A percentile compares a stretch with the other conserved stretches of the same genome.
Evolutionary conservation across 495 filamentous ascomycete species (phyloP).

Genomic region (Aspergillus hancockii): DNA sequence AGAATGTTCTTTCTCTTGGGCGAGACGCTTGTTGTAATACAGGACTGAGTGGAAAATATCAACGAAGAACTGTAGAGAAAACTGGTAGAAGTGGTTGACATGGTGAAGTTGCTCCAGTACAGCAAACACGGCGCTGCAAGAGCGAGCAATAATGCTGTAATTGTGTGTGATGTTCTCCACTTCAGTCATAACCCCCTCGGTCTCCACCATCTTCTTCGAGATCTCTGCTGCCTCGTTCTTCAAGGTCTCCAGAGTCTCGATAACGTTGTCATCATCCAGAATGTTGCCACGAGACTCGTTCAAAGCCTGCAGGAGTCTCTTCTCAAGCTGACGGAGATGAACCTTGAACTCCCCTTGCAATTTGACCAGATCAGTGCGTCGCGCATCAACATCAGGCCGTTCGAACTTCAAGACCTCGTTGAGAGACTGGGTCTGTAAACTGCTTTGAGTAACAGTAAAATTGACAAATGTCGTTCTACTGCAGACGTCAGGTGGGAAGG

Average conservation of each 20-base stretch:
- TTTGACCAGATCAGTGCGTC: slow-evolving; percentile 95
- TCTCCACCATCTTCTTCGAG: slow-evolving; percentile 91
- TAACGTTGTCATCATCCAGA: slow-evolving; percentile 95
- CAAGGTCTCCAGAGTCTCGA: slow-evolving; percentile 95
- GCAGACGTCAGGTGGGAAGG: slow-evolving; percentile 97
- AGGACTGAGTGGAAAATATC: slow-evolving; percentile 96
- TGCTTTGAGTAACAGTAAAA: slow-evolving; percentile 98
- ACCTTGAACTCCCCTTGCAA: slow-evolving; percentile 98
- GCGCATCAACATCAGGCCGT: slow-evolving; percentile 95
- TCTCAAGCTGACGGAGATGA: slow-evolving; percentile 94
- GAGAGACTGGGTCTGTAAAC: slow-evolving; percentile 94
- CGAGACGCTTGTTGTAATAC: slow-evolving; percentile 73
- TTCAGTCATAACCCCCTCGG: slow-evolving; percentile 96
- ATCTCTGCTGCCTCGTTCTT: slow-evolving; percentile 98
- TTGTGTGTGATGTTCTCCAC: slow-evolving; percentile 92
- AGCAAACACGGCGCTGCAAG: slow-evolving; percentile 95
- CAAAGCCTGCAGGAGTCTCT: slow-evolving; percentile 86
- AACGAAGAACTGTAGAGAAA: slow-evolving; percentile 96
- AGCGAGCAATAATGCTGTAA: slow-evolving; percentile 87
- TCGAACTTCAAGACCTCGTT: slow-evolving; percentile 97
- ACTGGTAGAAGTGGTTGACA: slow-evolving; percentile 99
- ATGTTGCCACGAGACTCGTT: slow-evolving; percentile 98
- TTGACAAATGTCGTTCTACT: slow-evolving; percentile 98
- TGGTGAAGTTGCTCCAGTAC: slow-evolving; percentile 96
- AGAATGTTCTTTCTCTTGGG: slow-evolving; percentile 71